phyloP scores from a whole-genome alignment of 805 yeast genomes.

The Schwanniomyces vanrijiae region DNA sequence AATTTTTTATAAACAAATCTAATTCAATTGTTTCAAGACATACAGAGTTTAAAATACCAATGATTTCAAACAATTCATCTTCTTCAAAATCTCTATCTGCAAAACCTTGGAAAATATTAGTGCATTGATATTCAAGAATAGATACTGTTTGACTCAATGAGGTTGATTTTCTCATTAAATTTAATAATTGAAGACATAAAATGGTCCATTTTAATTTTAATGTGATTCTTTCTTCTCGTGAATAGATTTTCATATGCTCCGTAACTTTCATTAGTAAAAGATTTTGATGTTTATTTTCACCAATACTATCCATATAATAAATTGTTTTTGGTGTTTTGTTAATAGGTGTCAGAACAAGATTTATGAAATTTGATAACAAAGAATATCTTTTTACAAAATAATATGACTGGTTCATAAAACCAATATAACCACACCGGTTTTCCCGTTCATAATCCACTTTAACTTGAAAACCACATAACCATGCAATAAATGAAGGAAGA shows the following conservation, averaged over 20 bases:
- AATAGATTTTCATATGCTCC: slow-evolving; percentile 1
- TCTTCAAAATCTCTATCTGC: background rate
- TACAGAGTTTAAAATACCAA: slow-evolving; percentile 4
- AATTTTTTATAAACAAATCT: slow-evolving; percentile 1
- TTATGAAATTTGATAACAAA: background rate
- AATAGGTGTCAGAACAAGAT: background rate
- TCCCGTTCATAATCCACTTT: background rate
- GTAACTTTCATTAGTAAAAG: background rate
- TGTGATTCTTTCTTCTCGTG: background rate
- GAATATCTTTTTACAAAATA: background rate
- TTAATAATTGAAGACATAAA: background rate
- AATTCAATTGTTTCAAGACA: background rate
- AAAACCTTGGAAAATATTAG: slow-evolving; percentile 7
- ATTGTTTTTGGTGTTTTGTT: background rate
- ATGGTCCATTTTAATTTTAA: slow-evolving; percentile 4
- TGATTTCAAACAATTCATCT: slow-evolving; percentile 4
- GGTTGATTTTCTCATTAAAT: background rate
- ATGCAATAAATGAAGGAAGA: slow-evolving; percentile 37
- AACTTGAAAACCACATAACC: slow-evolving; percentile 38
- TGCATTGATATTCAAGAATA: slow-evolving; percentile 16
- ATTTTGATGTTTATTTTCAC: slow-evolving; percentile 2
- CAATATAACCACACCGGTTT: background rate
- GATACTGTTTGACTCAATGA: slow-evolving; percentile 6
- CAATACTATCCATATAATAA: background rate
- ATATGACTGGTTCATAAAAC: background rate